Conservation (phyloP, 2,329 filamentous ascomycete species). For the Hirsutella thompsonii region DNA sequence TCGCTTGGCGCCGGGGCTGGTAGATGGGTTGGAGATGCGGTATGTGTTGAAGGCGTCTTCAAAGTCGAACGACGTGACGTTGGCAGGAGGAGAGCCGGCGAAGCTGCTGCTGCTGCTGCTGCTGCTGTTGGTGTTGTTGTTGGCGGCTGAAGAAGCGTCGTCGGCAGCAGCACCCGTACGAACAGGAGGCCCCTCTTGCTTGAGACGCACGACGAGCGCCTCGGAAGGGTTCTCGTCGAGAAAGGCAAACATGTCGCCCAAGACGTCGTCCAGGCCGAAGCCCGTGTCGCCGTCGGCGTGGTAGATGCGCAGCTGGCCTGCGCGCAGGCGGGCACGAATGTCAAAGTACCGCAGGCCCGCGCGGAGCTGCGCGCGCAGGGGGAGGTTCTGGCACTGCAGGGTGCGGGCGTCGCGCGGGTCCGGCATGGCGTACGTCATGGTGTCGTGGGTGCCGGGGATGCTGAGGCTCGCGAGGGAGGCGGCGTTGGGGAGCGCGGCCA, state of each 20-base stretch:
- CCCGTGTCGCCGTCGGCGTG: constrained; percentile 32
- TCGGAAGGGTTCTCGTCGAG: constrained; percentile 30
- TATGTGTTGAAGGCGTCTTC: constrained; percentile 27
- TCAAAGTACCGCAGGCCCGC: constrained; percentile 37
- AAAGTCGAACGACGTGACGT: too few species aligned
- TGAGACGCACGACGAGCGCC: constrained; percentile 35
- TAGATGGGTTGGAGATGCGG: constrained; percentile 11
- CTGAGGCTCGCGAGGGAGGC: constrained; percentile 29
- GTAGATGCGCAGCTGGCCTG: constrained; percentile 31
- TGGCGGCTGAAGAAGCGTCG: constrained; percentile 21
- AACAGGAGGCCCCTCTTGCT: constrained; percentile 29
- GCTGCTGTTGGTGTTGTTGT: too few species aligned
- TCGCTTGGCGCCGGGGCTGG: constrained; percentile 18
- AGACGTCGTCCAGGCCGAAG: constrained; percentile 28
- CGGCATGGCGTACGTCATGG: constrained; percentile 31
- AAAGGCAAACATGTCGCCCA: constrained; percentile 30
- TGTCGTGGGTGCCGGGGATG: constrained; percentile 40
- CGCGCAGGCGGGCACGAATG: constrained; percentile 29
- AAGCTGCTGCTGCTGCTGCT: too few species aligned
- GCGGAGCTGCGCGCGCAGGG: constrained; percentile 28
- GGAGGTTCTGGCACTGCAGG: constrained; percentile 36
- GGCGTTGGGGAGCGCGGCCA: constrained; percentile 27
- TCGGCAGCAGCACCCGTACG: constrained; percentile 8
- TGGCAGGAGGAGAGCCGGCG: too few species aligned
- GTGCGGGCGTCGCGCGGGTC: constrained; percentile 12